A percentile compares a stretch with the other conserved stretches of the same genome.
Conservation (phyloP, 73 alveolate genomes). For the Paramecium bursaria region DNA sequence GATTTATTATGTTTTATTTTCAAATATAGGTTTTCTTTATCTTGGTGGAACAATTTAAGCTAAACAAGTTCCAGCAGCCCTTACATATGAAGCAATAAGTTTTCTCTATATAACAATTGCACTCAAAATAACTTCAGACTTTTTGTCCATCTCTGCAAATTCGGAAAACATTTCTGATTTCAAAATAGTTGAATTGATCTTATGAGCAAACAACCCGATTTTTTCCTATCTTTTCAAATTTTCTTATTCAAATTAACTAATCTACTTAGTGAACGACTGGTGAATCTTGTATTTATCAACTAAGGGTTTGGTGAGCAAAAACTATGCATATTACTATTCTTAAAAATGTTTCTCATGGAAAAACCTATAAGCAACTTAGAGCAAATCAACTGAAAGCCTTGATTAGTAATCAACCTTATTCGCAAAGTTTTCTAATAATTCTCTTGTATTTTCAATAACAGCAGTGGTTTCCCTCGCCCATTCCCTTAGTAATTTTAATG, state of each 20-base stretch:
- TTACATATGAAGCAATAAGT: background rate
- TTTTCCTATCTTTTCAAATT: slow-evolving; percentile 50
- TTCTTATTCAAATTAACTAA: slow-evolving; percentile 16
- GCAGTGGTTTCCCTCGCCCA: slow-evolving; percentile 41
- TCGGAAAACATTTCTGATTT: slow-evolving; percentile 24
- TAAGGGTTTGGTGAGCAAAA: slow-evolving; percentile 30
- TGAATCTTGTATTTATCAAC: slow-evolving; percentile 5
- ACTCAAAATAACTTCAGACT: background rate
- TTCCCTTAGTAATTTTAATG: slow-evolving; percentile 7
- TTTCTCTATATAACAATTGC: slow-evolving; percentile 5
- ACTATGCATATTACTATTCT: slow-evolving; percentile 48
- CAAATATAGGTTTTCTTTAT: no score
- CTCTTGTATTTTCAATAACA: slow-evolving; percentile 22
- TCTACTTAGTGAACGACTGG: background rate
- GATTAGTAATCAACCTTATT: background rate
- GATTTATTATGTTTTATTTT: no score
- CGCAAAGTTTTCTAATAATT: slow-evolving; percentile 31
- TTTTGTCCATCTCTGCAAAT: slow-evolving; percentile 33
- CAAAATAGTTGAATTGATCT: background rate
- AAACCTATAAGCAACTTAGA: slow-evolving; percentile 37
- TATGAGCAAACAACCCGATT: slow-evolving; percentile 38
- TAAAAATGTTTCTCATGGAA: slow-evolving; percentile 35
- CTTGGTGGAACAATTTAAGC: no score
- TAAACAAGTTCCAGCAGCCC: background rate
- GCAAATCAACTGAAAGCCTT: slow-evolving; percentile 45